Conservation (phyloP, 208 protist species). For the Porcisia deanei region DNA sequence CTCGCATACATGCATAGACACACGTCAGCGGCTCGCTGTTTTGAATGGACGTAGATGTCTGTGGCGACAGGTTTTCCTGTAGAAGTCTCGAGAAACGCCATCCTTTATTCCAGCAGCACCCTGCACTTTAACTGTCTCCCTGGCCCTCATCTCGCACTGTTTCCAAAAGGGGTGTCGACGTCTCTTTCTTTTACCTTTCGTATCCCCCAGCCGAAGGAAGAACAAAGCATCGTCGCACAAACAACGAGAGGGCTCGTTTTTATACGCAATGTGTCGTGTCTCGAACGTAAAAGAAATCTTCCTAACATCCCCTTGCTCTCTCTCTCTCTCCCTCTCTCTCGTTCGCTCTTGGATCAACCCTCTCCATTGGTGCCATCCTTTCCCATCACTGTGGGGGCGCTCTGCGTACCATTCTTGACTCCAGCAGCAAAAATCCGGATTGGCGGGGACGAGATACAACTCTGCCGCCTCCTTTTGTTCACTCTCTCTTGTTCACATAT, state of each 20-base stretch:
- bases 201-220: background rate
- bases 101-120: background rate
- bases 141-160: background rate
- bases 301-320: background rate
- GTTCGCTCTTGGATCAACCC: background rate
- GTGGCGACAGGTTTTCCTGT: conserved; percentile 2
- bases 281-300: background rate
- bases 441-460: background rate
- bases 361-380: no score
- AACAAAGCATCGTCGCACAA: no score
- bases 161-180: background rate
- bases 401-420: background rate
- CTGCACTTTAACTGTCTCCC: background rate
- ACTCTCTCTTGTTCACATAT: background rate
- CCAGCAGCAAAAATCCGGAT: background rate
- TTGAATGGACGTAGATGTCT: conserved; percentile 1
- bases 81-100: background rate
- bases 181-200: background rate
- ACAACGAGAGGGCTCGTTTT: no score
- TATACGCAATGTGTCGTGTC: background rate
- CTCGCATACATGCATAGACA: background rate
- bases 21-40: background rate
- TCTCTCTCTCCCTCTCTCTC: background rate
- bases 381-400: no score
- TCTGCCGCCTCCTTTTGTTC: background rate